phyloP scores from a whole-genome alignment of 192 early-diverging fungal genomes.

The Backusella circina region DNA sequence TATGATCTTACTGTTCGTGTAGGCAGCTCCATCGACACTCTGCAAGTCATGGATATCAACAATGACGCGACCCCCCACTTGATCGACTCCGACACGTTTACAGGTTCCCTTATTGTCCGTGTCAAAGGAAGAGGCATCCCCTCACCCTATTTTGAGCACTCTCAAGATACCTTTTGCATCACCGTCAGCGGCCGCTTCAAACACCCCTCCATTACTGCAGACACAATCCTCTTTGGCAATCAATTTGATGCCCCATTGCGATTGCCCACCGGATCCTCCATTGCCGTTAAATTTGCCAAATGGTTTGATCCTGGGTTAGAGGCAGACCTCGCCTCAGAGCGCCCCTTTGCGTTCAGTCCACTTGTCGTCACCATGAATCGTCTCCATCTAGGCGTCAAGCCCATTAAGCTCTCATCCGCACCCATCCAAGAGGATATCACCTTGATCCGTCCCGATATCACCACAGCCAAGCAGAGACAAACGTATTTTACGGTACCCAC shows the following conservation, averaged over 20 bases:
- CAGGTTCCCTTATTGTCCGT: conserved; percentile 62
- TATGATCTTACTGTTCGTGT: conserved; percentile 31
- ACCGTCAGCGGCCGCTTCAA: conserved; percentile 75
- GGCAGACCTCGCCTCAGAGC: conserved; percentile 63
- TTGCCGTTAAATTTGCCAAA: conserved; percentile 71
- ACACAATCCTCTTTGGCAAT: conserved; percentile 75
- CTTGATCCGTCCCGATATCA: conserved; percentile 1
- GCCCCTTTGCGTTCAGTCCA: conserved; percentile 71
- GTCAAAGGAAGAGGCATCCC: conserved; percentile 33
- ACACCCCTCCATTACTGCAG: conserved; percentile 47
- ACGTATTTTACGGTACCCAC: conserved; percentile 34
- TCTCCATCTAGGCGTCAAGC: conserved; percentile 46
- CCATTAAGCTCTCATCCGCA: conserved; percentile 32
- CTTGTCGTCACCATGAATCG: conserved; percentile 74
- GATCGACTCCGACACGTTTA: conserved; percentile 62
- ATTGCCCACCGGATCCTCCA: conserved; percentile 63
- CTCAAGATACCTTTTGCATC: conserved; percentile 63
- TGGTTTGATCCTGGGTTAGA: conserved; percentile 76
- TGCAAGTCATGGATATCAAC: conserved; percentile 48
- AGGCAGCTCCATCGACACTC: conserved; percentile 36
- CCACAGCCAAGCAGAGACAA: background rate
- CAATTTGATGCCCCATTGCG: conserved; percentile 67
- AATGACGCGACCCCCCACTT: conserved; percentile 59
- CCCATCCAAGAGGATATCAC: conserved; percentile 23
- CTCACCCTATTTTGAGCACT: conserved; percentile 57